Base-by-base conservation (phyloP, 2,329 filamentous ascomycete genomes). In the Ceratocystis huliohia region DNA sequence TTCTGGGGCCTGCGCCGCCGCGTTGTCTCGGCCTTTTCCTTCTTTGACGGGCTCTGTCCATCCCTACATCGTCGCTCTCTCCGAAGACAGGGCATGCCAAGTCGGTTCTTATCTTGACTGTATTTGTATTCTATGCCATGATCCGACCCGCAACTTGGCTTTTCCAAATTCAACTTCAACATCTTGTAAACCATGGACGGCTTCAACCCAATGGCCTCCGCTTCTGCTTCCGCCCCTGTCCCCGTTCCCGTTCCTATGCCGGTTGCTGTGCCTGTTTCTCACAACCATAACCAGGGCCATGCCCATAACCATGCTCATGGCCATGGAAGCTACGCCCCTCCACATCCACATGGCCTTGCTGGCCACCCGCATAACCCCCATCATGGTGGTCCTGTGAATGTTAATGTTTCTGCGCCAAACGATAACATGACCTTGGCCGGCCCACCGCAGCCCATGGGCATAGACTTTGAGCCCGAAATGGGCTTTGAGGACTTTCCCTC, bases 201-300 rank as follows among this genome's bases (percentile, higher is more conserved):
- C 46, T 66, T 63, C 65, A 63, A 66, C 22, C 65, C 61, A 22
- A 44, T 66, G 41, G 64, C 37, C 22, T 59, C 46, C 20, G 46
- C 46, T 20, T 48, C 46, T 22, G 46, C 46, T 10, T 28, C 28
- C 64, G 50, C 41, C 4, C 6, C 53, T 17, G 48, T 30, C 20
- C 63, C 63, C 37, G 63, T 65, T 30, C 50, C 30, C 17, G 63
- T 65, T 22, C 53, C 53, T 7, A 57, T 57, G 53, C 28, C 53
- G 25, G 53, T 57, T 15, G 28, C 25, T 8, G 53, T 57, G 5
- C 28, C 53, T 22, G 53, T 30, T 17, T 15, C 25, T 2, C 53
- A 57, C 48, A 22, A 20, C 61, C 41, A 33, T 4, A 44, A 25
- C 61, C 61, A 63, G 20, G 6, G 30, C 28, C 61, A 63, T 44